These are phyloP conservation scores for Sphagnum magellanicum DNA, from an alignment of 228 moss, liverwort and hornwort species.

Conservation along the genomic window DNA sequence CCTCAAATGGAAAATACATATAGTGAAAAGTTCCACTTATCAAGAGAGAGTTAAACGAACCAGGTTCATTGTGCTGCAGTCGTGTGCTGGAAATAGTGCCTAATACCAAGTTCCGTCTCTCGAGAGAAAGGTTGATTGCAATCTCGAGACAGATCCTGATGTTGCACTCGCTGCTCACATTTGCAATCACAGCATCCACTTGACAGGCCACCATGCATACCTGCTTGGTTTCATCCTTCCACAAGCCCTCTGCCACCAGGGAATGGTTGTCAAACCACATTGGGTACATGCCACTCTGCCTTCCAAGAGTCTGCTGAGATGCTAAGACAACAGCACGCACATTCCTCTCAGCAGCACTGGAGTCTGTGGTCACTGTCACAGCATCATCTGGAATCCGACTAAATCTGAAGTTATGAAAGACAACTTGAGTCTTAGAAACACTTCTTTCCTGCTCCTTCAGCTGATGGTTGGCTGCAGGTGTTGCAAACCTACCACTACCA, in stretches of 20 bases:
- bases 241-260: slow-evolving; percentile 2
- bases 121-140: neutral
- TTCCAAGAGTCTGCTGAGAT: neutral
- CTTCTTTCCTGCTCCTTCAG: neutral
- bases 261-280: neutral
- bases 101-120: neutral
- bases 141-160: slow-evolving; percentile 4
- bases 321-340: neutral
- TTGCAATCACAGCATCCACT: neutral
- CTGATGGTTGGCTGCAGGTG: neutral
- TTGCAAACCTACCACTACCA: neutral
- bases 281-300: neutral
- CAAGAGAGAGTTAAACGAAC: slow-evolving; percentile 2
- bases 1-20: neutral
- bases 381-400: neutral
- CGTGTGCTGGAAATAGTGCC: slow-evolving; percentile 9
- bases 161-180: slow-evolving; percentile 1
- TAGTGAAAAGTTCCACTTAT: neutral
- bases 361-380: too few species aligned
- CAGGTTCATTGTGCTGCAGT: neutral
- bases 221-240: neutral
- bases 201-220: slow-evolving; percentile 8
- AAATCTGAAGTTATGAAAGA: neutral
- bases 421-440: neutral
- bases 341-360: neutral